phyloP scores from a whole-genome alignment of 495 filamentous ascomycete genomes.

The Haplographium delicatum region DNA sequence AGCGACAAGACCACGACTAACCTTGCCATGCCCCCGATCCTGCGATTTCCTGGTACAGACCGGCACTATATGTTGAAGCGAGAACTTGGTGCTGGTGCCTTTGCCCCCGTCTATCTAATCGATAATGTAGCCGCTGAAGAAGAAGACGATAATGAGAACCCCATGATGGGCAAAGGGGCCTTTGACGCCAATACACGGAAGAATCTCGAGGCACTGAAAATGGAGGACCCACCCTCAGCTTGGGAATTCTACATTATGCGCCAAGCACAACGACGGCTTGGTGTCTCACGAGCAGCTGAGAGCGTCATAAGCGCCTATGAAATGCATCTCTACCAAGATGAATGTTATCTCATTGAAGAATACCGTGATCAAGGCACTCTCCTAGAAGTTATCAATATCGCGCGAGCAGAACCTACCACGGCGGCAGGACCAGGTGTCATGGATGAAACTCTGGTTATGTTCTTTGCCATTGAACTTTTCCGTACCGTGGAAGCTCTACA shows the following conservation, averaged over 20 bases:
- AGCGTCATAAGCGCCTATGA: constrained; percentile 79
- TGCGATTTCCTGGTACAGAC: constrained; percentile 60
- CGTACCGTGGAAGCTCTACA: constrained; percentile 87
- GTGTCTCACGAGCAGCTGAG: constrained; percentile 59
- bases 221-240: constrained; percentile 79
- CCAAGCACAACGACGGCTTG: constrained; percentile 67
- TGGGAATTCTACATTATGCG: constrained; percentile 99
- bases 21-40: constrained; percentile 51
- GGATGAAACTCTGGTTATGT: constrained; percentile 88
- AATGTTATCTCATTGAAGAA: constrained; percentile 79
- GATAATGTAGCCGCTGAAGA: constrained; percentile 55
- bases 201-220: constrained; percentile 79
- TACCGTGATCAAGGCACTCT: constrained; percentile 88
- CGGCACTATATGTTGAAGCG: constrained; percentile 69
- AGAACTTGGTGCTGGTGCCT: constrained; percentile 91
- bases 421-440: constrained; percentile 51
- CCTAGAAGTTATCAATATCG: constrained; percentile 85
- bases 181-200: constrained; percentile 45
- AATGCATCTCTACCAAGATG: constrained; percentile 80
- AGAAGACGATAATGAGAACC: constrained; percentile 35
- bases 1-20: constrained; percentile 55
- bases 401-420: constrained; percentile 57
- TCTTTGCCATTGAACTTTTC: constrained; percentile 87
- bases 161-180: constrained; percentile 43
- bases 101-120: constrained; percentile 88